Evolutionary conservation across 495 filamentous ascomycete genomes (phyloP).

Genomic region (Paragyromitra xinjiangensis): DNA sequence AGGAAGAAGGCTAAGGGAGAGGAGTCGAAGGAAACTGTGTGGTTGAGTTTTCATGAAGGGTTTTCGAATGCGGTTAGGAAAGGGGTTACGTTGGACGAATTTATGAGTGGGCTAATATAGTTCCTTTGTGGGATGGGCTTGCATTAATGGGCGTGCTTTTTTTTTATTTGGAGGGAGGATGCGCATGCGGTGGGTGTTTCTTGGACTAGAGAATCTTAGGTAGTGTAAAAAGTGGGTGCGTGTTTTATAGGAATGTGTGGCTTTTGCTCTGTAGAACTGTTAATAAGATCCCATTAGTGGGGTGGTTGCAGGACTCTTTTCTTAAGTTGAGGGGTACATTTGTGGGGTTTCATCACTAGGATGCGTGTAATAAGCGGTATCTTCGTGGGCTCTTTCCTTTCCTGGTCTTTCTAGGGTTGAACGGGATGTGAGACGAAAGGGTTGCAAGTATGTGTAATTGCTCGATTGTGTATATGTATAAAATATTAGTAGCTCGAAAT

Average conservation of each 20-base stretch:
- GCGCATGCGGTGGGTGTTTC: not conserved
- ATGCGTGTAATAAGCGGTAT: not conserved
- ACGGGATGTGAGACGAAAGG: too few species aligned
- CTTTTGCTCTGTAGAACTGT: not conserved
- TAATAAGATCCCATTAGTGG: not conserved
- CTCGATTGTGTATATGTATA: too few species aligned
- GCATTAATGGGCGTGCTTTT: slow-evolving; percentile 18
- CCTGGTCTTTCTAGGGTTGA: too few species aligned
- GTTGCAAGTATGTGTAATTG: too few species aligned
- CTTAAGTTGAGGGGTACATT: not conserved
- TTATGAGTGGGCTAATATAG: slow-evolving; percentile 71
- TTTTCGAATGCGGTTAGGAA: slow-evolving; percentile 95
- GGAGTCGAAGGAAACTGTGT: slow-evolving; percentile 69
- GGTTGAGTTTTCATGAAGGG: slow-evolving; percentile 96
- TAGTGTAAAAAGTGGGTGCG: not conserved
- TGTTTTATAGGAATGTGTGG: not conserved
- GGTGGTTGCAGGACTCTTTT: not conserved
- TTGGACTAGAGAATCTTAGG: not conserved
- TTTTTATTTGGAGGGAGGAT: not conserved
- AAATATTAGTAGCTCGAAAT: too few species aligned
- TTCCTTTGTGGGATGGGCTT: slow-evolving; percentile 17
- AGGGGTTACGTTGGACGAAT: slow-evolving; percentile 83
- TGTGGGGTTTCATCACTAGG: not conserved
- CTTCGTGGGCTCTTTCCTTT: not conserved
- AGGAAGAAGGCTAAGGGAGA: slow-evolving; percentile 56